phyloP scores from a whole-genome alignment of 108 stramenopile species.

The Nitzschia sp. region DNA sequence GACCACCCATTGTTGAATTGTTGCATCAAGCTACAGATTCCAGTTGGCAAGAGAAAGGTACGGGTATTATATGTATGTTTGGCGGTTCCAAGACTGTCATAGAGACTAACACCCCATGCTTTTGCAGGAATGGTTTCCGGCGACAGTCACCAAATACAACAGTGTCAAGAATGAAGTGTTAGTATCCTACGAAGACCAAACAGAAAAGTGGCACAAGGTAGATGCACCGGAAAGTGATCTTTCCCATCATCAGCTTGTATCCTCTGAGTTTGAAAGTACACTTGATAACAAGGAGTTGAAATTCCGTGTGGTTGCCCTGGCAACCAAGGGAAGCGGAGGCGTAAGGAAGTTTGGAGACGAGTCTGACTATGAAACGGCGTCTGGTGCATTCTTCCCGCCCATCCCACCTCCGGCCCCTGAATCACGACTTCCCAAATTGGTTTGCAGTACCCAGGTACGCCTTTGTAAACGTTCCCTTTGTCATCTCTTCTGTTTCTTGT shows the following conservation, averaged over 20 bases:
- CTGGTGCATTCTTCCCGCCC: slow-evolving; percentile 54
- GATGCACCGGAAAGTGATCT: slow-evolving; percentile 43
- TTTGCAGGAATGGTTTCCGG: slow-evolving; percentile 71
- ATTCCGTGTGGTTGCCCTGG: slow-evolving; percentile 65
- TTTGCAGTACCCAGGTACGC: slow-evolving; percentile 53
- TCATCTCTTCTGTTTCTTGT: background rate
- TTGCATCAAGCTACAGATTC: slow-evolving; percentile 72
- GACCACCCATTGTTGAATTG: slow-evolving; percentile 73
- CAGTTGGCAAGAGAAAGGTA: slow-evolving; percentile 66
- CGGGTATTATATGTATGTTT: background rate
- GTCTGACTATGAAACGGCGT: slow-evolving; percentile 70
- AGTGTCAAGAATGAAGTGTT: slow-evolving; percentile 51
- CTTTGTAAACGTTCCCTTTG: background rate
- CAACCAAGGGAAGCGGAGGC: slow-evolving; percentile 57
- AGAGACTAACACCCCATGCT: background rate
- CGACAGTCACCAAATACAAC: slow-evolving; percentile 66
- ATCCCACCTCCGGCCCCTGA: slow-evolving; percentile 64
- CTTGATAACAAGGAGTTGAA: slow-evolving; percentile 69
- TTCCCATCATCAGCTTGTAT: slow-evolving; percentile 12
- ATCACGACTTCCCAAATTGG: slow-evolving; percentile 58
- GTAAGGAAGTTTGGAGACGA: slow-evolving; percentile 71
- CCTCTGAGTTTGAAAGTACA: slow-evolving; percentile 66
- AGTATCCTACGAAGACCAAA: slow-evolving; percentile 68
- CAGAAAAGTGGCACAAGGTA: slow-evolving; percentile 70
- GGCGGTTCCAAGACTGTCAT: no score